Evolutionary conservation across 1,284 basidiomycete species (phyloP), one percentile per base, ranked within the genome.

Genomic region (Leccinum solheimii): DNA sequence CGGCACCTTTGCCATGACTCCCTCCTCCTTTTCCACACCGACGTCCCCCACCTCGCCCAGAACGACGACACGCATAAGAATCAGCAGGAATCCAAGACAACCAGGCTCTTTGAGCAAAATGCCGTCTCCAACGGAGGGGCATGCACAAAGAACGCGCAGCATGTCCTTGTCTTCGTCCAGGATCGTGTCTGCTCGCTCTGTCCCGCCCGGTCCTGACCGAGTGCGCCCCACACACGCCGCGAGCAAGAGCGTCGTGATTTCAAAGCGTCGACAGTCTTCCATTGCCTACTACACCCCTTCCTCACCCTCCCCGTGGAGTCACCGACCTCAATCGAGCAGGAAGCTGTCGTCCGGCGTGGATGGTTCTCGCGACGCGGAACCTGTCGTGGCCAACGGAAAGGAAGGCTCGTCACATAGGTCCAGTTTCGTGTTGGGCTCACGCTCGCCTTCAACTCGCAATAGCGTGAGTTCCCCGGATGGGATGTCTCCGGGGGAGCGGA

Each of bases 241-340:
- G 26, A 40, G 10, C 43, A 19, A 13, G n/a, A 48, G 58, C 55
- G 50, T 30, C 8, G 50, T 27, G 50, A 51, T 65, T 14, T 2
- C 16, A 36, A 60, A 70, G 36, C 78, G 82, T 14, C 76, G 87
- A 59, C 85, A 86, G 67, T 86, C 86, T 0, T 86, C 87, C 0
- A 90, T 90, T 58, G 81, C 83, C 5, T 90, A 90, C 51, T 75
- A 72, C 32, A 74, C 70, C 16, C 67, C 70, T 9, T 59, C 63
- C 1, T 74, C 70, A 2, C 70, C 70, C 19, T 66, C 72, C 3
- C 72, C 72, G 1, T 66, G 72, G 63, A 61, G 27, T 19, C 67
- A 68, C 5, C 67, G 62, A 30, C 54, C 58, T 3, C 53, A 43
- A 1, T 13, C 9, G 26, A 59, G 23, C 32, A 61, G 54, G 56